Conservation (phyloP, 208 protist genomes). For the Leishmania turanica region DNA sequence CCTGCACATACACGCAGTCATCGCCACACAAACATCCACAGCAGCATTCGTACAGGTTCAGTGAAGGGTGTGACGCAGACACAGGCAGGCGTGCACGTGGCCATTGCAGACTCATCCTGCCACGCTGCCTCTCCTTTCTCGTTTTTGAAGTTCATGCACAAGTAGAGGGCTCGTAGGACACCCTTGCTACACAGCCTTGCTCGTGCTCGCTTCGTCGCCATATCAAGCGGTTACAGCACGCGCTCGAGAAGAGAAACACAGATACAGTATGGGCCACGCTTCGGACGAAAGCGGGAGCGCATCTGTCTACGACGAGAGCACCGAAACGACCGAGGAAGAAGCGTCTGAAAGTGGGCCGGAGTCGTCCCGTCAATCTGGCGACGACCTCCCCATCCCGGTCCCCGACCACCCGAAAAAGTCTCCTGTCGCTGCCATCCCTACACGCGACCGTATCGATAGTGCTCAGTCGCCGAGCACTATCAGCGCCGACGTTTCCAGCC, state of each 20-base stretch:
- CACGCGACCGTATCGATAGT: background rate
- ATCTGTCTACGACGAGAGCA: slow-evolving; percentile 28
- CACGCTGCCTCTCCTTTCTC: background rate
- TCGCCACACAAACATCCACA: background rate
- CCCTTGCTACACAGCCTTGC: background rate
- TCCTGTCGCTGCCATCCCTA: background rate
- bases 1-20: background rate
- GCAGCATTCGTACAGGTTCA: background rate
- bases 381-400: slow-evolving; percentile 20
- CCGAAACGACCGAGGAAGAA: slow-evolving; percentile 23
- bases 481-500: background rate
- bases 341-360: slow-evolving; percentile 3
- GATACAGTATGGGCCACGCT: slow-evolving; percentile 12
- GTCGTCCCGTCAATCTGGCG: background rate
- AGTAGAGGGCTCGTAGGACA: background rate
- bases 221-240: background rate
- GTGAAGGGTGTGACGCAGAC: background rate
- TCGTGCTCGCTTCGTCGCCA: background rate
- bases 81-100: background rate
- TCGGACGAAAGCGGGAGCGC: slow-evolving; percentile 23
- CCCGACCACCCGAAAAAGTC: background rate
- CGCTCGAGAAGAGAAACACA: background rate
- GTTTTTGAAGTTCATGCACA: background rate
- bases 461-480: slow-evolving; percentile 1
- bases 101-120: background rate